Evolutionary conservation across 23 red algal genomes (phyloP), one percentile per base, ranked within the genome.

Genomic region (Gracilaria caudata): DNA sequence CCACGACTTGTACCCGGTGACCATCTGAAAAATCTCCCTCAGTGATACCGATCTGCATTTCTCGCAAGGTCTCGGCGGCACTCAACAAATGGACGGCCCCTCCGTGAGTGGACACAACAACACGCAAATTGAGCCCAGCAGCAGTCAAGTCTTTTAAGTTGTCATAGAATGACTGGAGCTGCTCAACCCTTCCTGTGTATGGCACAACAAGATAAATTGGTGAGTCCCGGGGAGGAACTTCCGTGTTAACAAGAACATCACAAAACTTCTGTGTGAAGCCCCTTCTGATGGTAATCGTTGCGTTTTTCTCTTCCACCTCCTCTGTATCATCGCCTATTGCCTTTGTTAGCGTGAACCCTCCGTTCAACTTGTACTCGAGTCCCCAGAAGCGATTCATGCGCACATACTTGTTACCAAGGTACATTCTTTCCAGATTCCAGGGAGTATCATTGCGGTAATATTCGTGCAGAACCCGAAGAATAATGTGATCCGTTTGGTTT

Each of bases 261-360:
- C 80, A 84, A 43, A 66, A 84, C 61, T 84, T 84, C 17, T 84
- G 80, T 20, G 80, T 84, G 63, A 84, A 84, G 2, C 80, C 80
- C 25, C 80, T 59, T 49, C 80, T 61, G 7, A 84, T 68, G 46
- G 80, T 84, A 20, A 84, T 68, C 11, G 80, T 71, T 23, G 80
- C 80, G 63, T 59, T 84, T 26, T 84, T 84, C 34, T 84, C 63
- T 44, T 84, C 63, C n/a, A 51, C 37, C 3, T 46, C 39, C 59
- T 84, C 80, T 33, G 58, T 20, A 21, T 32, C 80, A 51, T 68
- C 61, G 43, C 51, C 80, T 14, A 47, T 60, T 16, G 29, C 45
- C 19, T 24, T 84, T 7, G 80, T 84, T 19, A 84, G 80, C 3
- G 80, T 84, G 63, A 84, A 84, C 2, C 63, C 59, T 44, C 80